Conservation (phyloP, 306 rosid genomes). For the Quercus aquifolioides region DNA sequence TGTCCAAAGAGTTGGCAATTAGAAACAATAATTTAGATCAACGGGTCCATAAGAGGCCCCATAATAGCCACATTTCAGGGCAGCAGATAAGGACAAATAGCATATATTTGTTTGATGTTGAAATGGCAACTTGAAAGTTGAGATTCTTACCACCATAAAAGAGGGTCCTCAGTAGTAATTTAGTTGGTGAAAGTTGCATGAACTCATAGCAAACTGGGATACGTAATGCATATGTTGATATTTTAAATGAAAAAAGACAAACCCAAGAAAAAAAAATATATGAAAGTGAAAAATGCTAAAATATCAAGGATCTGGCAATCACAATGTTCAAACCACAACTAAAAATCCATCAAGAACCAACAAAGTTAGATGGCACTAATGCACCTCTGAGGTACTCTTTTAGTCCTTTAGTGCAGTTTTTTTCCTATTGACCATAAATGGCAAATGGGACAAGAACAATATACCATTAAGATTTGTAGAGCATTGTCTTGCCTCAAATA, state of each 20-base stretch:
- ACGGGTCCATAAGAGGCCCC: constrained; percentile 13
- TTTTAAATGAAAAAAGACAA: constrained; percentile 9
- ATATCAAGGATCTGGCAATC: not conserved
- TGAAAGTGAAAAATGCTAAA: not conserved
- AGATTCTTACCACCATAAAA: constrained; percentile 12
- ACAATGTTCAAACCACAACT: not conserved
- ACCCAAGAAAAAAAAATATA: constrained; percentile 8
- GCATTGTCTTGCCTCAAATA: constrained; percentile 1
- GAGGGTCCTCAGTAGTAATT: constrained; percentile 6
- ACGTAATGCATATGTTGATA: not conserved
- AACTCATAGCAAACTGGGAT: not conserved
- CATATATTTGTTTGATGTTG: not conserved
- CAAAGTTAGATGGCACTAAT: not conserved
- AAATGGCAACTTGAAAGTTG: not conserved
- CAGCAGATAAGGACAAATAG: not conserved
- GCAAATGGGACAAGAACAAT: not conserved
- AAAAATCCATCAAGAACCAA: not conserved
- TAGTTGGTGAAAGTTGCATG: constrained; percentile 2
- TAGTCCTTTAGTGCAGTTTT: not conserved
- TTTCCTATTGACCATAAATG: not conserved
- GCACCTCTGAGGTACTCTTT: constrained; percentile 1
- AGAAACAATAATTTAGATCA: not conserved
- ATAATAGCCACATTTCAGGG: not conserved
- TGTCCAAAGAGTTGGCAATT: not conserved
- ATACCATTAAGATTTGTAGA: not conserved